Conservation (phyloP, 768 basidiomycete species). For the Leucosporidium scottii region DNA sequence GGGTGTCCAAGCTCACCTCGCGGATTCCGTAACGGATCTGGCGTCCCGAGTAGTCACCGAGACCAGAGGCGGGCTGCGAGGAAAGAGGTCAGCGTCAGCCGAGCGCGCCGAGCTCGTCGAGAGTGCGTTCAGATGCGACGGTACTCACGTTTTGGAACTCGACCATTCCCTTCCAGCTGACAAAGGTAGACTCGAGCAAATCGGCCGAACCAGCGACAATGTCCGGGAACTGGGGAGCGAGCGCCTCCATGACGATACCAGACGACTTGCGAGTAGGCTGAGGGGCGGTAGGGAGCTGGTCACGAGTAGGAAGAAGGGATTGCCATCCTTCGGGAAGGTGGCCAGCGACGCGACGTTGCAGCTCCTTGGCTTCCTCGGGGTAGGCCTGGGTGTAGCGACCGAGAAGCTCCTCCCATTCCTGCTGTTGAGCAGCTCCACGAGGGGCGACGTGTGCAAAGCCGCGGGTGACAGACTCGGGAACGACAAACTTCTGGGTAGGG, state of each 20-base stretch:
- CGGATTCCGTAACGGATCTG: slow-evolving; percentile 51
- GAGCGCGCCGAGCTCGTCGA: neutral
- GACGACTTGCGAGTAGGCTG: slow-evolving; percentile 86
- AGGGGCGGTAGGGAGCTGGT: slow-evolving; percentile 66
- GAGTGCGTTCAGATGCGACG: neutral
- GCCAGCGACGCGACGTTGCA: slow-evolving; percentile 72
- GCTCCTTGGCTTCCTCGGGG: slow-evolving; percentile 74
- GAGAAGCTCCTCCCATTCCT: slow-evolving; percentile 63
- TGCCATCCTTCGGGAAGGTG: slow-evolving; percentile 80
- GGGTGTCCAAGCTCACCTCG: neutral
- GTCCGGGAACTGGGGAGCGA: slow-evolving; percentile 69
- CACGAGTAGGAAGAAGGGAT: slow-evolving; percentile 66
- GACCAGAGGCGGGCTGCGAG: slow-evolving; percentile 77
- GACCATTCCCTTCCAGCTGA: neutral
- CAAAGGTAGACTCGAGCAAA: slow-evolving; percentile 29
- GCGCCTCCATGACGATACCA: slow-evolving; percentile 71
- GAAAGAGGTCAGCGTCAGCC: slow-evolving; percentile 68
- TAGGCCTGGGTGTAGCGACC: slow-evolving; percentile 64
- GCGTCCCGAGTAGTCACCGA: slow-evolving; percentile 73
- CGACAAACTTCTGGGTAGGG: slow-evolving; percentile 63
- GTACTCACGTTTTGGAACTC: neutral
- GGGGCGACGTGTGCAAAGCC: slow-evolving; percentile 59
- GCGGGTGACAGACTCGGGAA: slow-evolving; percentile 64
- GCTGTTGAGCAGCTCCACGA: slow-evolving; percentile 65
- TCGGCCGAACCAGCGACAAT: slow-evolving; percentile 44